A percentile compares a stretch with the other conserved stretches of the same genome.
Evolutionary conservation across 768 basidiomycete species (phyloP).

Genomic region (Dioszegia aurantiaca): DNA sequence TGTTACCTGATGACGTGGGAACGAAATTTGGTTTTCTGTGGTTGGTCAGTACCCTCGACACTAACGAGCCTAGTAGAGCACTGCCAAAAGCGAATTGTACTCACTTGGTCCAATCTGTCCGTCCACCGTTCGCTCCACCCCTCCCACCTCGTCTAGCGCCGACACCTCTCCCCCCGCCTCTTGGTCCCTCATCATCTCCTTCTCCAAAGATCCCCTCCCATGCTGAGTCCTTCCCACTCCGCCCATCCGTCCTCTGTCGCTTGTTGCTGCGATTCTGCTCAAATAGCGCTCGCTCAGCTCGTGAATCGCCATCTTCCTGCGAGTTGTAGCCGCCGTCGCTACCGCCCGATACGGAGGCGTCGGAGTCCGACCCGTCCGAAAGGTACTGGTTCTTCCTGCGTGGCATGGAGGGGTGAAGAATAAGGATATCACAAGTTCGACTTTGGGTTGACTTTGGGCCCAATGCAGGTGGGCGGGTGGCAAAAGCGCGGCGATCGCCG

Average conservation of each 20-base stretch:
- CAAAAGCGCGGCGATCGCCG: too few species aligned
- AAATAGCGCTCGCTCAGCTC: conserved; percentile 43
- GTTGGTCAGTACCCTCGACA: background rate
- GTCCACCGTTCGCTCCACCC: conserved; percentile 15
- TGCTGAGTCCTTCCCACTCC: conserved; percentile 43
- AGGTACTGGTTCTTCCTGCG: conserved; percentile 56
- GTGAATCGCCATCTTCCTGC: conserved; percentile 46
- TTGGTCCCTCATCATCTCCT: conserved; percentile 33
- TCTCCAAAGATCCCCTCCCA: conserved; percentile 52
- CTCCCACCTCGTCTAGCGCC: conserved; percentile 25
- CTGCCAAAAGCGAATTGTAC: background rate
- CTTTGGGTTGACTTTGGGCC: too few species aligned
- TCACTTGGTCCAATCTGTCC: conserved; percentile 46
- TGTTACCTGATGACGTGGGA: conserved; percentile 14
- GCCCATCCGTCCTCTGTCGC: conserved; percentile 26
- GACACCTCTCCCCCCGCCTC: conserved; percentile 25
- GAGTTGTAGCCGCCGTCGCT: conserved; percentile 47
- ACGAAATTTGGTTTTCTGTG: conserved; percentile 47
- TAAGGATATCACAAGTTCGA: too few species aligned
- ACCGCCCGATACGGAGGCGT: conserved; percentile 56
- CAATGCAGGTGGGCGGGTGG: too few species aligned
- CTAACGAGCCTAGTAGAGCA: background rate
- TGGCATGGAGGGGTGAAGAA: conserved; percentile 47
- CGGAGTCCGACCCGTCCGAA: conserved; percentile 58
- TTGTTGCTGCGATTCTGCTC: conserved; percentile 38